phyloP scores from a whole-genome alignment of 164 flowering plant species.

The Kalanchoe fedtschenkoi region DNA sequence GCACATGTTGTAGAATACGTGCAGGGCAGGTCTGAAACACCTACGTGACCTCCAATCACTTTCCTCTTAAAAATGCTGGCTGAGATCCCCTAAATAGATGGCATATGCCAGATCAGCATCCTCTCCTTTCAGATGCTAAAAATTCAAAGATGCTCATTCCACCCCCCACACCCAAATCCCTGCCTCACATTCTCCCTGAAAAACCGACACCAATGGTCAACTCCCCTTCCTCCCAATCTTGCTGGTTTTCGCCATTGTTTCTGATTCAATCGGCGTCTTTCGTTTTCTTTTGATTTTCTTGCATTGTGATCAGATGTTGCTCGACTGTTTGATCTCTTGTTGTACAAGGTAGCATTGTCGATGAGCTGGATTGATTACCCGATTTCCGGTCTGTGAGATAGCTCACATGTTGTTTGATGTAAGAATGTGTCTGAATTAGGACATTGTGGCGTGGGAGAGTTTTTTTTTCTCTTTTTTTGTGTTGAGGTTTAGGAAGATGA shows the following conservation, averaged over 20 bases:
- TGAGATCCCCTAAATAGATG: neutral
- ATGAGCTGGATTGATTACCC: no score
- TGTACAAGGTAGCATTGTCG: no score
- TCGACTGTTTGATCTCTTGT: no score
- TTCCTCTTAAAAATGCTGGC: neutral
- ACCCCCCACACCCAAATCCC: neutral
- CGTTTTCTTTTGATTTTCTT: no score
- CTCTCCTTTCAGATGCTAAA: neutral
- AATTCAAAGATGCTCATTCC: neutral
- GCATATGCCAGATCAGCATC: neutral
- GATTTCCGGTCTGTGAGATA: no score
- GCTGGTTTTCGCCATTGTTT: no score
- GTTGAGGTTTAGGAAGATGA: neutral
- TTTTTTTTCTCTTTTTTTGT: no score
- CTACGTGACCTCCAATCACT: constrained; percentile 2
- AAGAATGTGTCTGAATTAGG: no score
- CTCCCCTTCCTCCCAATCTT: neutral
- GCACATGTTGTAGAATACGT: neutral
- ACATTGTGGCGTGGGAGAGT: neutral
- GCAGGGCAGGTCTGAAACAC: neutral
- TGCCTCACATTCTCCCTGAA: neutral
- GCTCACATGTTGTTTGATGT: neutral
- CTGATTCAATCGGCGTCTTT: no score
- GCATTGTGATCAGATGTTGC: no score
- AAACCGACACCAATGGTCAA: constrained; percentile 1